A percentile compares a stretch with the other conserved stretches of the same genome.
These are phyloP conservation scores for Microdochium paspali DNA, from an alignment of 2,329 filamentous ascomycete species.

Conservation along the genomic window DNA sequence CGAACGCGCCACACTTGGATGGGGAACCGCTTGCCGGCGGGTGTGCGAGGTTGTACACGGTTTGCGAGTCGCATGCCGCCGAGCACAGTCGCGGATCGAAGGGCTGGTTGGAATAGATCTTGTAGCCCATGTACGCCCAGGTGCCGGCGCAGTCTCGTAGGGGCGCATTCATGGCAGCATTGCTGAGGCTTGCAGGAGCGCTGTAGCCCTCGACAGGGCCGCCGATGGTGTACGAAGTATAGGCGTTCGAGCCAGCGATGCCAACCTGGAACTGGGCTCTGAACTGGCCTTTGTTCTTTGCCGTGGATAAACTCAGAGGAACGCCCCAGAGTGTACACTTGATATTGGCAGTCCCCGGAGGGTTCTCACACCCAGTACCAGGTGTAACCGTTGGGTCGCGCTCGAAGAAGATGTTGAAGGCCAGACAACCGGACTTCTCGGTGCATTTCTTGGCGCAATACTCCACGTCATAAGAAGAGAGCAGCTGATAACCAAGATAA, in stretches of 20 bases:
- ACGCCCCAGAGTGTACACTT: conserved; percentile 8
- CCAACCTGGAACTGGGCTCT: conserved; percentile 7
- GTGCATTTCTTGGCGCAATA: conserved; percentile 1
- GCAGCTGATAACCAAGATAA: no score
- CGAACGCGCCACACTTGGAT: no score
- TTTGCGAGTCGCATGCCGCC: conserved; percentile 8
- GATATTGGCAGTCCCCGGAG: conserved; percentile 8
- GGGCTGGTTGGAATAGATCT: conserved; percentile 7
- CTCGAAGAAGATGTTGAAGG: conserved; percentile 10
- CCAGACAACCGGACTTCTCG: conserved; percentile 3
- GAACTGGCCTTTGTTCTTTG: conserved; percentile 7
- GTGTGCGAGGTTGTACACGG: conserved; percentile 5
- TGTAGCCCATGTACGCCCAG: conserved; percentile 8
- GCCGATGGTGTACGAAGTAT: conserved; percentile 1
- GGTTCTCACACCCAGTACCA: conserved; percentile 4
- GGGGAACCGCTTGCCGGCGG: conserved; percentile 1
- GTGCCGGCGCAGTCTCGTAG: conserved; percentile 4
- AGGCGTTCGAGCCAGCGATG: conserved; percentile 8
- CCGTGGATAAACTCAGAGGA: neutral
- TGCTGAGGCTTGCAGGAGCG: conserved; percentile 3
- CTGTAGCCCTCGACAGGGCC: conserved; percentile 3
- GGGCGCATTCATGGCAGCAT: conserved; percentile 9
- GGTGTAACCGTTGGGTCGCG: conserved; percentile 6
- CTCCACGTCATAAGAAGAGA: no score
- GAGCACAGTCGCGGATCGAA: conserved; percentile 10